Base-by-base conservation (phyloP, 2,329 filamentous ascomycete genomes). In the Monosporascus sp. region DNA sequence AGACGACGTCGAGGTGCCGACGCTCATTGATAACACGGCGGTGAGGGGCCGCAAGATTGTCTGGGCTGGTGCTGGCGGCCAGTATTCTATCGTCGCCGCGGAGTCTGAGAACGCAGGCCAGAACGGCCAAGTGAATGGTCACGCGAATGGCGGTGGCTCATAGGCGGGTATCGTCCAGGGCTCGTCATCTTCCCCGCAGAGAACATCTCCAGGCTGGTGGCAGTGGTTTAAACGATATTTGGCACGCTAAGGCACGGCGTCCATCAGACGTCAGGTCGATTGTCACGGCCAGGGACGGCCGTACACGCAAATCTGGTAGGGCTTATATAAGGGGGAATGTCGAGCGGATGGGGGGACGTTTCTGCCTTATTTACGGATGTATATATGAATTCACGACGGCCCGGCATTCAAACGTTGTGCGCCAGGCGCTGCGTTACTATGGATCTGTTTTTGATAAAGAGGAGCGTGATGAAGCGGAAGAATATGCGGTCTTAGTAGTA, bases 1-100 rank as follows among this genome's bases (percentile, higher is more conserved):
- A 40, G 85, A 88, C 52, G 85, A 88, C 59, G 76, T 90, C 20
- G 75, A 80, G 48, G 73, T 80, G 19, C 84, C 87, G 1, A 88
- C 84, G 24, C 22, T 46, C 22, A 26, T 46, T 9, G 43, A 46
- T n/a, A 46, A 46, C 43, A 26, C 43, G 43, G 43, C 43, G 17
- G 43, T 46, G 20, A 46, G 26, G n/a, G 14, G 4, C 22, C 43
- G 43, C 11, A 26, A 46, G 43, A 26, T 46, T 24, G 16, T 46
- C 22, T 46, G 43, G 43, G 43, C 43, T 24, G 43, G 43, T 11
- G 43, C 43, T 27, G 43, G 43, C 24, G 43, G 43, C 22, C 43
- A 46, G 24, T 46, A 46, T n/a, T 46, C 43, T 16, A 27, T 46
- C 5, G 3, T 46, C 16, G 43, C 43, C 2, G 43, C 43, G 22